These are phyloP conservation scores for Rhodotorula paludigena DNA, from an alignment of 768 basidiomycete species.

Conservation along the genomic window DNA sequence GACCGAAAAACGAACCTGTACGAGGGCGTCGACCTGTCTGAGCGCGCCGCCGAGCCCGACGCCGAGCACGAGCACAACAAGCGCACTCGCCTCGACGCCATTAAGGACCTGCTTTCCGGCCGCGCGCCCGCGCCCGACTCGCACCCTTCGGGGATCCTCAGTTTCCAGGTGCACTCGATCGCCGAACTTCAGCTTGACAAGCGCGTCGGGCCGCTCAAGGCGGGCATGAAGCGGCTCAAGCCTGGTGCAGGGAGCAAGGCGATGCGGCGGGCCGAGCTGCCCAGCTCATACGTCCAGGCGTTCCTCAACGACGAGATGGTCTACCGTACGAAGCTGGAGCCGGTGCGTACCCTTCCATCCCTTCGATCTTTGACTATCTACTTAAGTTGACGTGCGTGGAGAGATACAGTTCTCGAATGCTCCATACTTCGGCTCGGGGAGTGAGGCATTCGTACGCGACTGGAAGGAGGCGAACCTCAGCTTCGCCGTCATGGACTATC, in stretches of 20 bases:
- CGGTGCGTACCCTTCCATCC: not conserved
- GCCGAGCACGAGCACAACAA: conserved; percentile 20
- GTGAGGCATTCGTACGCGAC: conserved; percentile 25
- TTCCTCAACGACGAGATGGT: conserved; percentile 31
- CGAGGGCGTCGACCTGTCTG: not conserved
- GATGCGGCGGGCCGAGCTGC: conserved; percentile 4
- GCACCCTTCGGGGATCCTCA: conserved; percentile 29
- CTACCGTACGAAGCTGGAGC: conserved; percentile 24
- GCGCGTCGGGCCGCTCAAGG: not conserved
- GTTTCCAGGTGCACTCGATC: conserved; percentile 32
- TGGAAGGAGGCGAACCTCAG: conserved; percentile 13
- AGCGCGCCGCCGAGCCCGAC: not conserved
- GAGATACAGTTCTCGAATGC: conserved; percentile 4
- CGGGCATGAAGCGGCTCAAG: not conserved
- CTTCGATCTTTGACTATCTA: not conserved
- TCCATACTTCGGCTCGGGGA: conserved; percentile 25
- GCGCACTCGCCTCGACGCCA: not conserved
- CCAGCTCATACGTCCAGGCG: conserved; percentile 6
- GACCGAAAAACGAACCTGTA: not conserved
- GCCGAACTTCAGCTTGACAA: conserved; percentile 16
- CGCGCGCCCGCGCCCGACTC: conserved; percentile 1
- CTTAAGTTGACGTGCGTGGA: not conserved
- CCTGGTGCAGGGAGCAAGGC: not conserved
- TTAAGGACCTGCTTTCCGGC: conserved; percentile 1
- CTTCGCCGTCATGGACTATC: conserved; percentile 33